phyloP scores from a whole-genome alignment of 2,329 filamentous ascomycete species.

The Rhynchosporium agropyri region DNA sequence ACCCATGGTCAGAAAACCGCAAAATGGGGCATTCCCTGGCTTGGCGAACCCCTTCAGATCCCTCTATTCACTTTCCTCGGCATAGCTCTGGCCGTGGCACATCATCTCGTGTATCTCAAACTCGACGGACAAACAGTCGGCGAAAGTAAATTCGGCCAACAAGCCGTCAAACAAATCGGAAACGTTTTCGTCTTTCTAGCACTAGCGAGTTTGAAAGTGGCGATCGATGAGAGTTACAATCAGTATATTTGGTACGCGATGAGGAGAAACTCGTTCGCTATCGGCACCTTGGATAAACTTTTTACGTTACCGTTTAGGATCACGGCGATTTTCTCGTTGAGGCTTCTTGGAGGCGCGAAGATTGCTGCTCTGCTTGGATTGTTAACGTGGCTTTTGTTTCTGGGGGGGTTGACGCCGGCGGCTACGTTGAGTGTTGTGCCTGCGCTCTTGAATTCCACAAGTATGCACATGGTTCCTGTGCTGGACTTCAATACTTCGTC shows the following conservation, averaged over 20 bases:
- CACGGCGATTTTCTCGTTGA: neutral
- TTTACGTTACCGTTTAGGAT: conserved; percentile 25
- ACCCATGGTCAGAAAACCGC: neutral
- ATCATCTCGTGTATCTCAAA: conserved; percentile 27
- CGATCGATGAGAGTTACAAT: conserved; percentile 21
- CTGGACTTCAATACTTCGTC: conserved; percentile 1
- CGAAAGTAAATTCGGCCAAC: conserved; percentile 17
- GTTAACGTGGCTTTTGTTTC: neutral
- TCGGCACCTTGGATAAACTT: conserved; percentile 29
- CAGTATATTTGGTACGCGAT: conserved; percentile 33
- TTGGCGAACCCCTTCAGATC: neutral
- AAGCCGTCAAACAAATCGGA: conserved; percentile 27
- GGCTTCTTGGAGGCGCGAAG: neutral
- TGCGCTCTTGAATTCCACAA: neutral
- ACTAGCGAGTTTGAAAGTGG: conserved; percentile 24
- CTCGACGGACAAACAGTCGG: conserved; percentile 18
- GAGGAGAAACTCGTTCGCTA: conserved; percentile 22
- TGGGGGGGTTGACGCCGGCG: conserved; percentile 11
- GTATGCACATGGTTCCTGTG: neutral
- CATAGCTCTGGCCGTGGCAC: conserved; percentile 20
- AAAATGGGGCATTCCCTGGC: conserved; percentile 13
- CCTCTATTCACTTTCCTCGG: neutral
- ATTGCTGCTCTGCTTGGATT: neutral
- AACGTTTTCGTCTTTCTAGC: conserved; percentile 29
- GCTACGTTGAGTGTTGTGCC: conserved; percentile 9